A percentile compares a stretch with the other conserved stretches of the same genome.
These are phyloP conservation scores for Dothistroma septosporum DNA, from an alignment of 2,329 filamentous ascomycete species.

Conservation along the genomic window DNA sequence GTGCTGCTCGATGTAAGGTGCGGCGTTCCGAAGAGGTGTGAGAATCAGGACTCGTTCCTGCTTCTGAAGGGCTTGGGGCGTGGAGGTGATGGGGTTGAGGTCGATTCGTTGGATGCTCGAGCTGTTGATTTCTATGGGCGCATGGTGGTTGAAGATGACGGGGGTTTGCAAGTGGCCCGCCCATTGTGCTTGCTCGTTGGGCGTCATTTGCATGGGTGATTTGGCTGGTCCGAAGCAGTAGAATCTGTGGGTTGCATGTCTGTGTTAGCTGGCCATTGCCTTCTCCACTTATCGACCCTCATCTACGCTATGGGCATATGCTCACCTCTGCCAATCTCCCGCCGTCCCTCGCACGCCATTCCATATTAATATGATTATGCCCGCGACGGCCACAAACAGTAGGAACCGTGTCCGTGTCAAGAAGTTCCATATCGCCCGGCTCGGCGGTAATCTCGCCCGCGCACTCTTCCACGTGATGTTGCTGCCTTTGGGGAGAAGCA, in stretches of 20 bases:
- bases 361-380: constrained; percentile 78
- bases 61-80: constrained; percentile 70
- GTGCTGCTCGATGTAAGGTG: constrained; percentile 76
- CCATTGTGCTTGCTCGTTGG: constrained; percentile 89
- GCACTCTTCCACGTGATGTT: constrained; percentile 91
- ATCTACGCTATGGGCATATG: background rate
- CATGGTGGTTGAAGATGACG: constrained; percentile 93
- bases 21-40: constrained; percentile 87
- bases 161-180: constrained; percentile 83
- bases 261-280: constrained; percentile 25
- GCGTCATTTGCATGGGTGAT: constrained; percentile 91
- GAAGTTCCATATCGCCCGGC: constrained; percentile 59
- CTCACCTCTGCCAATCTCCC: constrained; percentile 85
- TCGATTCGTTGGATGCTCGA: constrained; percentile 74
- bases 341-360: constrained; percentile 75
- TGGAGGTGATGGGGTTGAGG: constrained; percentile 80
- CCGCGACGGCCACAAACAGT: constrained; percentile 64
- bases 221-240: constrained; percentile 96
- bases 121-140: constrained; percentile 77
- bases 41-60: constrained; percentile 86
- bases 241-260: constrained; percentile 57
- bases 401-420: constrained; percentile 75
- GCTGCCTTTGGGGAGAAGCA: constrained; percentile 88
- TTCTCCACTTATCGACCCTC: constrained; percentile 6
- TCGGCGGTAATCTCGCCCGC: constrained; percentile 71